phyloP scores from a whole-genome alignment of 768 basidiomycete species.

The Mycena crocata region DNA sequence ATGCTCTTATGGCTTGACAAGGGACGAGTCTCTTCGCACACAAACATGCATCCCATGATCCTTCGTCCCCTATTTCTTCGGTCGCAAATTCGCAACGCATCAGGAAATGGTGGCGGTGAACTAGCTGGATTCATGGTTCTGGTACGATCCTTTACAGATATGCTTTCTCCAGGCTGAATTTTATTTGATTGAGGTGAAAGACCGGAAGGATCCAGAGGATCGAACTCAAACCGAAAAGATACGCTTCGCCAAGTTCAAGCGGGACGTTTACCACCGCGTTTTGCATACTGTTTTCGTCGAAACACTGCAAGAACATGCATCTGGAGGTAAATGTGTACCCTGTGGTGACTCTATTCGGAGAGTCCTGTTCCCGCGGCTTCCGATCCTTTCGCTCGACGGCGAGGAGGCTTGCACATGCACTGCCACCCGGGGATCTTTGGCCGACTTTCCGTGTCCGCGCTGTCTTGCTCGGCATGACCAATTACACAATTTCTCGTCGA shows the following conservation, averaged over 20 bases:
- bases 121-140: slow-evolving; percentile 16
- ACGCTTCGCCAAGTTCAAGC: slow-evolving; percentile 12
- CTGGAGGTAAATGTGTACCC: slow-evolving; percentile 5
- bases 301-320: background rate
- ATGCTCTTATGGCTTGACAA: slow-evolving; percentile 16
- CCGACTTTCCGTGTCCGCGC: slow-evolving; percentile 19
- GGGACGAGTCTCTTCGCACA: slow-evolving; percentile 23
- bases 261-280: slow-evolving; percentile 22
- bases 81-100: slow-evolving; percentile 16
- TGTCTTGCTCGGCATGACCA: slow-evolving; percentile 21
- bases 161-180: background rate
- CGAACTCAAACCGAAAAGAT: slow-evolving; percentile 11
- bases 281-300: slow-evolving; percentile 11
- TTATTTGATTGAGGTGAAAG: background rate
- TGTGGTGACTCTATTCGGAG: slow-evolving; percentile 10
- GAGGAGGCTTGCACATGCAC: slow-evolving; percentile 21
- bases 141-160: background rate
- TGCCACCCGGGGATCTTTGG: slow-evolving; percentile 6
- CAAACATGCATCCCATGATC: slow-evolving; percentile 26
- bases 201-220: slow-evolving; percentile 13
- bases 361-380: slow-evolving; percentile 18
- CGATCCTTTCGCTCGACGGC: slow-evolving; percentile 14
- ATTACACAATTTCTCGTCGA: slow-evolving; percentile 18
- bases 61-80: slow-evolving; percentile 15
- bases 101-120: slow-evolving; percentile 21